Base-by-base conservation (phyloP, 108 stramenopile genomes). In the Schizochytrium sp. region DNA sequence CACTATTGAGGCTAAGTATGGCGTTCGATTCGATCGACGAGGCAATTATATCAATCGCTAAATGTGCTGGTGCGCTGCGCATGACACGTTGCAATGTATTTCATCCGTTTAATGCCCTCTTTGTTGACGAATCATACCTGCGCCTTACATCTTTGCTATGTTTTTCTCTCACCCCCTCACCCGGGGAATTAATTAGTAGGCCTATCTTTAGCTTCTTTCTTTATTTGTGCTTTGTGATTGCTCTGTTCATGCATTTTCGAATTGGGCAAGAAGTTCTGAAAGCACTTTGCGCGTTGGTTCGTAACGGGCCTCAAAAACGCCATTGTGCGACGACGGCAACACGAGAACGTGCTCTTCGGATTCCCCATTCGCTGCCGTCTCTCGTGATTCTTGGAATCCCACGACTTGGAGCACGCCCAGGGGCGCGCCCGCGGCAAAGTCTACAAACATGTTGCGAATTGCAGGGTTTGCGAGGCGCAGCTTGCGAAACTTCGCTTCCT, bases 401-500 rank as follows among this genome's bases (percentile, higher is more conserved):
- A 55, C 6, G 25, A 5, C 51, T 25, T 53, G 2, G 6, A 83
- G 76, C 28, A 83, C 48, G n/a, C 51, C 43, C 4, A 83, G 14
- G 45, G 76, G 76, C n/a, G 76, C 76, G 28, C 76, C 76, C 6
- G 45, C 45, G 18, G 76, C 76, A 34, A 83, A 83, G 76, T 23
- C 51, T 6, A 83, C 76, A 53, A 83, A 53, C 51, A 53, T 83
- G 10, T 8, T 28, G 18, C 28, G 12, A 83, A 83, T 83, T 8
- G 76, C 91, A 16, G 91, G 87, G 87, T 91, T 91, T 5, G 89
- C 55, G 72, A 88, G 76, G 87, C 76, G 89, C 87, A 91, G 91
- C 87, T 89, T 91, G 25, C 91, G 89, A 89, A 88, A 91, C 87
- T 91, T 91, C 0, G 71, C 89, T 89, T 91, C 91, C 5, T 47